Evolutionary conservation across 2,329 filamentous ascomycete species (phyloP).

Genomic region (Cordyceps pruinosa): DNA sequence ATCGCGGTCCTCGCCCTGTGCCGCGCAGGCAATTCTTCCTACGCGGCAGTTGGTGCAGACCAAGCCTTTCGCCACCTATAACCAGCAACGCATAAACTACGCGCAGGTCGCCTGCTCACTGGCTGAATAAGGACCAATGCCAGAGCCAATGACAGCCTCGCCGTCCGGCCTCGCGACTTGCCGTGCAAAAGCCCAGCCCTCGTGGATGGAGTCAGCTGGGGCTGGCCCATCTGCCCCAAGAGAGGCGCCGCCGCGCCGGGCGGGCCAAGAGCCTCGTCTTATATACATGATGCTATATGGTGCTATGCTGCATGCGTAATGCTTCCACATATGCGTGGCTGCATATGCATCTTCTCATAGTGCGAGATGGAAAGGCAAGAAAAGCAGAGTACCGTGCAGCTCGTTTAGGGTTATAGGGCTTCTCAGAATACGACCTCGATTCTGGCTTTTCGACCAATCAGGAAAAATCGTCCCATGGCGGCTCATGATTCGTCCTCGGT

Average conservation of each 20-base stretch:
- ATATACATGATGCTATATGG: neutral
- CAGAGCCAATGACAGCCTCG: neutral
- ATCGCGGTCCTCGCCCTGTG: too few species aligned
- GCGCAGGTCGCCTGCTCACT: neutral
- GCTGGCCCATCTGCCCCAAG: neutral
- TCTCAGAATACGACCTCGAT: neutral
- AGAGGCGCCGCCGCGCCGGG: neutral
- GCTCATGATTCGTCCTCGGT: too few species aligned
- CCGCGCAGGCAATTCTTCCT: too few species aligned
- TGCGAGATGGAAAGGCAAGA: neutral
- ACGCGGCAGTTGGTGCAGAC: too few species aligned
- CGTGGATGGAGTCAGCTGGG: conserved; percentile 9
- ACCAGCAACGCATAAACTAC: neutral
- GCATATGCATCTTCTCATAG: neutral
- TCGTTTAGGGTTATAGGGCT: neutral
- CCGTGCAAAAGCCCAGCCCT: neutral
- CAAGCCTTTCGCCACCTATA: neutral
- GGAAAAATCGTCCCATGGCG: neutral
- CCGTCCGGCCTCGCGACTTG: too few species aligned
- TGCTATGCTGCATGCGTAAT: conserved; percentile 3
- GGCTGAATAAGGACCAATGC: too few species aligned
- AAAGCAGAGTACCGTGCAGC: neutral
- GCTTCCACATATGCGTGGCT: neutral
- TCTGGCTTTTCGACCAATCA: neutral
- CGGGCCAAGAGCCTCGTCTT: neutral